Evolutionary conservation across 257 asterid species (phyloP), one percentile per base, ranked within the genome.

Genomic region (Nicotiana knightiana): DNA sequence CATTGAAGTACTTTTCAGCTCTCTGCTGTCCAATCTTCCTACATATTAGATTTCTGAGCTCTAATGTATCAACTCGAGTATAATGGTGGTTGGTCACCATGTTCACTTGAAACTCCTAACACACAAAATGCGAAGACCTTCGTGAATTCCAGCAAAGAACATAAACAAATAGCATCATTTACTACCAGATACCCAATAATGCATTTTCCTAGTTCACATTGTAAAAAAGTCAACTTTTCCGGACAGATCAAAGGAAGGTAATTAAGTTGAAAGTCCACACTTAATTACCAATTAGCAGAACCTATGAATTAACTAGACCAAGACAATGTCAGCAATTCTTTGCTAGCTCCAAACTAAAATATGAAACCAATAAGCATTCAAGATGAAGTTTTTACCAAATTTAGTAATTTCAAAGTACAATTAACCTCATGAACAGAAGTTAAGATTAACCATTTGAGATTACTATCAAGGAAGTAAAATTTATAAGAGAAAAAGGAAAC

Each of bases 1-100:
- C 91, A 88, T 86, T 85, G 32, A 92, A 91, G 90, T 95, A 95
- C 84, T 82, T 88, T n/a, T 88, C 90, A 26, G 96, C 95, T 90
- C 97, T 91, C 64, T 89, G 87, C 16, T 85, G 94, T 65, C 99
- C 99, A 67, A 91, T 86, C 87, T 87, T 90, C 83, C 81, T 86
- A 81, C 28, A 89, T 6, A 95, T 91, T 24, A 83, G 68, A 77
- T 88, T 91, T 84, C 91, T 93, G 90, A 93, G 90, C 90, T 91
- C 95, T 3, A 79, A 10, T 0, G 92, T 90, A 86, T 93, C 96
- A 17, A 91, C 84, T 32, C 99, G 94, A 64, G 93, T 84, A 80
- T 80, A 91, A 65, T 85, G 88, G 83, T 83, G 89, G 81, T 46
- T 83, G 37, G 89, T 89, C 92, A 88, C 92, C 98, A 96, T 96